Conservation (phyloP, 495 filamentous ascomycete species). For the Filosporella fistucella region DNA sequence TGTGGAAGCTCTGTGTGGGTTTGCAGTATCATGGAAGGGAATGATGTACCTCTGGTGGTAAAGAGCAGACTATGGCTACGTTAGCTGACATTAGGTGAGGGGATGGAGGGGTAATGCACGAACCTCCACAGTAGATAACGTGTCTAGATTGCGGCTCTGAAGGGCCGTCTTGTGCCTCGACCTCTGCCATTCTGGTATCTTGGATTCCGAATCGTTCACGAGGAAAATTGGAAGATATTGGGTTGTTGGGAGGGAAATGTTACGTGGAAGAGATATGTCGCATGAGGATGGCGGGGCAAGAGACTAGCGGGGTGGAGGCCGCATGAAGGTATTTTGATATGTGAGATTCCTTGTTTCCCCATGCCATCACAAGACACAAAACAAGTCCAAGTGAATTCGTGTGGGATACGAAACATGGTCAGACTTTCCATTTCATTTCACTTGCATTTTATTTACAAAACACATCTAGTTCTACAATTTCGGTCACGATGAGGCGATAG, state of each 20-base stretch:
- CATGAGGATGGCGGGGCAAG: background rate
- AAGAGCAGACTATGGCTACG: conserved; percentile 67
- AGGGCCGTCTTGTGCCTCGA: conserved; percentile 17
- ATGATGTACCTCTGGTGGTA: conserved; percentile 63
- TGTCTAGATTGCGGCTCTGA: conserved; percentile 58
- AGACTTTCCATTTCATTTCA: no score
- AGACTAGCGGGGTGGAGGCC: background rate
- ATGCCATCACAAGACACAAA: no score
- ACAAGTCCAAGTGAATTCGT: no score
- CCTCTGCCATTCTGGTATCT: conserved; percentile 32
- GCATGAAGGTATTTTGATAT: no score
- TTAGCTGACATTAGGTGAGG: conserved; percentile 12
- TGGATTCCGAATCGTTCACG: background rate
- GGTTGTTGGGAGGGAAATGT: background rate
- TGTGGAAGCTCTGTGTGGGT: background rate
- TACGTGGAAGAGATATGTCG: background rate
- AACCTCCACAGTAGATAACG: conserved; percentile 80
- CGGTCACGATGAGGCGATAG: no score
- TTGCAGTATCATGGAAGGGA: background rate
- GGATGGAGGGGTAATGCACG: conserved; percentile 27
- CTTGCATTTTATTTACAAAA: no score
- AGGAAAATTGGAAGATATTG: background rate
- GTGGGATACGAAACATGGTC: no score
- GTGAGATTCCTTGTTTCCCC: no score
- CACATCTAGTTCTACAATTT: no score